Evolutionary conservation across 306 rosid species (phyloP).

Genomic region (Benincasa hispida): DNA sequence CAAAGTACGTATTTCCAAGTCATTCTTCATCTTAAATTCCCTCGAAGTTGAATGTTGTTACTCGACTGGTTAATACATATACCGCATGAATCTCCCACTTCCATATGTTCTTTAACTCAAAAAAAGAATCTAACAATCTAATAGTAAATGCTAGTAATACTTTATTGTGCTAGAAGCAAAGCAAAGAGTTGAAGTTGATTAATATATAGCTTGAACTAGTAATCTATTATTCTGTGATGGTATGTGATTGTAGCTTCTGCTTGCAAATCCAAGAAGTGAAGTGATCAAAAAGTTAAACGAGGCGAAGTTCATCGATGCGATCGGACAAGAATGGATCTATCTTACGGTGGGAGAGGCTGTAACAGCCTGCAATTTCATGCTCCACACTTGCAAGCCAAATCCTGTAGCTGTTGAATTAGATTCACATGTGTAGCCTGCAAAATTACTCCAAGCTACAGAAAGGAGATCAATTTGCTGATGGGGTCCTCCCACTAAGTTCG

Average conservation of each 20-base stretch:
- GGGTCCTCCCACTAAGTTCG: background rate
- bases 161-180: background rate
- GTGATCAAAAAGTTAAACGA: constrained; percentile 33
- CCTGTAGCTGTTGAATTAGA: background rate
- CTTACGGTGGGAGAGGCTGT: constrained; percentile 44
- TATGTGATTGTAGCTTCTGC: constrained; percentile 17
- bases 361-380: constrained; percentile 26
- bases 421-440: constrained; percentile 11
- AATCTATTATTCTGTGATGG: background rate
- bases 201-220: background rate
- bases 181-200: background rate
- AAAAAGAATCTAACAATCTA: too few species aligned
- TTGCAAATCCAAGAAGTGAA: constrained; percentile 36
- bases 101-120: too few species aligned
- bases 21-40: background rate
- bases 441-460: background rate
- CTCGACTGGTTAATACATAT: too few species aligned
- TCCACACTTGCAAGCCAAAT: constrained; percentile 22
- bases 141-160: too few species aligned
- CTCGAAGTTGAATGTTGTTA: background rate
- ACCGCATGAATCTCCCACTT: too few species aligned
- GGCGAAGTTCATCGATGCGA: constrained; percentile 20
- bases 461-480: background rate
- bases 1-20: constrained; percentile 13
- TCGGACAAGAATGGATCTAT: constrained; percentile 29